A percentile compares a stretch with the other conserved stretches of the same genome.
Evolutionary conservation across 345 rosid species (phyloP).

Genomic region (Geranium rotundifolium): DNA sequence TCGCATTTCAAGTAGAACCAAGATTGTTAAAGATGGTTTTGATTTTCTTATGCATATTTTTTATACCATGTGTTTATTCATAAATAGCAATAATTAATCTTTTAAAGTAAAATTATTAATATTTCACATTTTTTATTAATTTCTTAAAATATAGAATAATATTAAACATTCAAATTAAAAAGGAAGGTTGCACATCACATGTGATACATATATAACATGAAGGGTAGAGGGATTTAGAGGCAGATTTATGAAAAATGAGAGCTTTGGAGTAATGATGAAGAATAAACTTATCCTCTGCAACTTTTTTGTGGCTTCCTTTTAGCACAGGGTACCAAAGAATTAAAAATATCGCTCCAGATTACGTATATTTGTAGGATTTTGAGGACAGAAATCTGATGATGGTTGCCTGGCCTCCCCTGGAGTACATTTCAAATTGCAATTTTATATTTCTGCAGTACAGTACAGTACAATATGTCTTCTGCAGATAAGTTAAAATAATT

Average conservation of each 20-base stretch:
- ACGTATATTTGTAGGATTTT: not conserved
- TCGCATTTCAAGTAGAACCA: too few species aligned
- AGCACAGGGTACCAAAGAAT: not conserved
- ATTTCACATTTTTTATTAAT: too few species aligned
- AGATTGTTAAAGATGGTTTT: too few species aligned
- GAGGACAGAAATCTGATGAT: not conserved
- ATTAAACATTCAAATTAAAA: too few species aligned
- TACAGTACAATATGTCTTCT: not conserved
- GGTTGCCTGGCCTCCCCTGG: not conserved
- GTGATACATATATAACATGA: not conserved
- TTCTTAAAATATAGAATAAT: too few species aligned
- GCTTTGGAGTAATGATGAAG: not conserved
- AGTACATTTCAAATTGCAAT: not conserved
- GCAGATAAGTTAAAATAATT: not conserved
- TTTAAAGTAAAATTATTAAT: too few species aligned
- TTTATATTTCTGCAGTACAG: not conserved
- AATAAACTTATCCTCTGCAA: not conserved
- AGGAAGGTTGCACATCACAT: too few species aligned
- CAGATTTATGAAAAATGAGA: not conserved
- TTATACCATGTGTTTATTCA: too few species aligned
- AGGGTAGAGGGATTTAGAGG: not conserved
- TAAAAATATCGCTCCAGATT: not conserved
- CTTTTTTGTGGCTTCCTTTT: not conserved
- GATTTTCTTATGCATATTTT: too few species aligned
- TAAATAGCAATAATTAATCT: too few species aligned